Base-by-base conservation (phyloP, 2,329 filamentous ascomycete species). In the Penicillium crustosum region DNA sequence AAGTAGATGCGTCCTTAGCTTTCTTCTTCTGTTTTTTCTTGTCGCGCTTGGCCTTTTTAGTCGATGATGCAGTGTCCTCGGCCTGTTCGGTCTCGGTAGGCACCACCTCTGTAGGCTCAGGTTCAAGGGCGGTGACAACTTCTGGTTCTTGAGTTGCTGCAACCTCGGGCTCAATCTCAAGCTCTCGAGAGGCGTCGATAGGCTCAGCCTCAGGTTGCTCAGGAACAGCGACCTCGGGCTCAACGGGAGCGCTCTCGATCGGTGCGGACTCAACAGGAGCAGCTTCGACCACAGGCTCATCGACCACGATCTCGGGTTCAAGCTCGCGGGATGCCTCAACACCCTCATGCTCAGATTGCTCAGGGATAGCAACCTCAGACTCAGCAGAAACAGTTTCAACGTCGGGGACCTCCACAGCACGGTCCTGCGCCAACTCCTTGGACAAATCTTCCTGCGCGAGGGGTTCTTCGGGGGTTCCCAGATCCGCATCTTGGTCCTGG, bases 21-120 rank as follows among this genome's bases (percentile, higher is more conserved):
- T 65, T 65, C 48, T 56, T 61, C 41, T 60, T 64, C 50, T 35
- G 38, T 15, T 62, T 62, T 42, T 62, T 62, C 53, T 58, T 62
- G 39, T 61, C 58, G 9, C 55, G 58, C 43, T 56, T 59, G 6
- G 55, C 49, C 44, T 63, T 66, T 52, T 61, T 65, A 21, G 57
- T 45, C 9, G 57, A 38, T 17, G 50, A 50, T 23, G 51, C 50
- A 38, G 51, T 35, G 10, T 60, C 53, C 10, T 62, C 52, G 0
- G 19, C n/a, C 9, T 56, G 51, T 19, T 63, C 54, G 23, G 27
- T 31, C 4, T 59, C 59, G 19, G 15, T 35, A 17, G 55, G 29
- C 2, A 17, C 36, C 21, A 38, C 35, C 13, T 47, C 31, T 6
- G 31, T 45, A 43, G 42, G 13, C 31, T 61, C 58, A 0, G 23